These are phyloP conservation scores for Rubroshorea leprosula DNA, from an alignment of 345 rosid genomes.

Conservation along the genomic window DNA sequence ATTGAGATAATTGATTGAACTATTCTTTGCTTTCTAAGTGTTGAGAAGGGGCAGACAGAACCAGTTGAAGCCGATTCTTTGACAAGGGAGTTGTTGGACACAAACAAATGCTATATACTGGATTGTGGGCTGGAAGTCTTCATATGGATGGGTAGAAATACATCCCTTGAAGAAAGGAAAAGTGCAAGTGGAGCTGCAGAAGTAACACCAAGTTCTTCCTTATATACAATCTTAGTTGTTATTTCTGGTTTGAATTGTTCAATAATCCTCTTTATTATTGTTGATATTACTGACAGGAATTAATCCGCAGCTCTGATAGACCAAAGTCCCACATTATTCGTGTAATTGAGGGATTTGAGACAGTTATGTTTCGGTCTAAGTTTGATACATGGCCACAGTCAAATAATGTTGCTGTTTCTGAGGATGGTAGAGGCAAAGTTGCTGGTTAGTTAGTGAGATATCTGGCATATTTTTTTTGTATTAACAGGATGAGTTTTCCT, in stretches of 20 bases:
- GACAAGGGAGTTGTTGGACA: constrained; percentile 65
- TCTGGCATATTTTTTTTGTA: background rate
- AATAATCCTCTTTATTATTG: constrained; percentile 2
- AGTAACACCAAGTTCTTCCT: constrained; percentile 39
- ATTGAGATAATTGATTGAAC: no score
- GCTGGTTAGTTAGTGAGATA: constrained; percentile 57
- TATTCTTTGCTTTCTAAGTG: background rate
- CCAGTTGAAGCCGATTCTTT: constrained; percentile 64
- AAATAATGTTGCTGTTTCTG: constrained; percentile 56
- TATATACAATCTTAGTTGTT: constrained; percentile 9
- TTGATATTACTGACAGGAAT: constrained; percentile 43
- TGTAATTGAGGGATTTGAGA: constrained; percentile 95
- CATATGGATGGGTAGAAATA: constrained; percentile 90
- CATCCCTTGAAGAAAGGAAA: constrained; percentile 84
- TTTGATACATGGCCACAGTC: constrained; percentile 87
- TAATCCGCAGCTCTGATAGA: constrained; percentile 46
- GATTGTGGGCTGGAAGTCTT: constrained; percentile 81
- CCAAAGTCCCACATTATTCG: constrained; percentile 65
- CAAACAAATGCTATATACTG: constrained; percentile 74
- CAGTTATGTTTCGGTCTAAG: constrained; percentile 80
- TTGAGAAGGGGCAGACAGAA: constrained; percentile 70
- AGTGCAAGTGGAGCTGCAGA: constrained; percentile 75
- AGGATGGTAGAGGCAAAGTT: constrained; percentile 98
- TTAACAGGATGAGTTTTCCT: background rate
- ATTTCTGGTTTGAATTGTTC: constrained; percentile 5